Base-by-base conservation (phyloP, 192 early-diverging fungal species). In the Coemansia sp. region DNA sequence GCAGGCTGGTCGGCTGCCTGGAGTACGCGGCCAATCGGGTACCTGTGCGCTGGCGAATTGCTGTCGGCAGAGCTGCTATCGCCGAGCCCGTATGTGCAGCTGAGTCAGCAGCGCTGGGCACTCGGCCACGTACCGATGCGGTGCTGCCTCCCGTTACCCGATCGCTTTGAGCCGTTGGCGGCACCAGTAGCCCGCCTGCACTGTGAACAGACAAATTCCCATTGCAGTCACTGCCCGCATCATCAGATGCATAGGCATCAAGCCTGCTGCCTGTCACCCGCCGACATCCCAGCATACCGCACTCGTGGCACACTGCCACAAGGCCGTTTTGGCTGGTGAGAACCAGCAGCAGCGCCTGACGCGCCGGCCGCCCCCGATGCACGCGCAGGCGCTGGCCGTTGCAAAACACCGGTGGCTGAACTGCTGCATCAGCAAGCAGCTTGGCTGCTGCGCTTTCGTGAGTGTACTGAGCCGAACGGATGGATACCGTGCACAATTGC, bases 361-460 rank as follows among this genome's bases (percentile, higher is more conserved):
- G 40, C 18, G 45, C 36, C 5, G 58, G 45, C 26, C 38, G 32
- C 10, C 47, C 47, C 21, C 14, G 34, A 41, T 67, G 74, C 30
- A 67, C 56, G 14, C 68, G 64, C 67, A 77, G 52, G 2, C 50
- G 53, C 53, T 71, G 74, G 20, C 68, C 63, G 47, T 77, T 70
- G 56, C 64, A 58, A 15, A 38, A 17, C 48, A 64, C 62, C 10
- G n/a, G 34, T 0, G 49, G 21, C 6, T 26, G 23, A 1, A 26
- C 23, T 4, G 23, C 23, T 4, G 23, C 23, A 26, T 26, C 23
- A 4, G 23, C 23, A 26, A 26, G 23, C 23, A 26, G 23, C 23
- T 26, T 26, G 23, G 23, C 23, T 26, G 23, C 23, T 26, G 23
- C 23, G 23, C 23, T 26, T 26, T 26, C 23, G 4, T 26, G 23